Evolutionary conservation across 768 basidiomycete genomes (phyloP).

Genomic region (Sutorius australiensis): DNA sequence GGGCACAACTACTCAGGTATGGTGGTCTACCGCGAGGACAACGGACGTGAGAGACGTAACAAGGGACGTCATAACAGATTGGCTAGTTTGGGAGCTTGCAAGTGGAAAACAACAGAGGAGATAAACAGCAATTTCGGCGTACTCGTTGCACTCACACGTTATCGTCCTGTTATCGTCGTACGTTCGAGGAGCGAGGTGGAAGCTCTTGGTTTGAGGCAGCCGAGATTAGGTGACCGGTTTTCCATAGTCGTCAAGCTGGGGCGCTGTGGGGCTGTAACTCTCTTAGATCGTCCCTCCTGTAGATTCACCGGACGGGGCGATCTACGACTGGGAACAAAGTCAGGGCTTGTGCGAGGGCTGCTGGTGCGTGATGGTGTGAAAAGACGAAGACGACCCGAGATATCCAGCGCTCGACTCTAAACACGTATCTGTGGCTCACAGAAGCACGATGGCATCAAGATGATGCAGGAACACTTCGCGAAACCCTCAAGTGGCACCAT

Average conservation of each 20-base stretch:
- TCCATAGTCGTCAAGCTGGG: neutral
- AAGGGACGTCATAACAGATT: no score
- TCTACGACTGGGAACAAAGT: neutral
- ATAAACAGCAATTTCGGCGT: neutral
- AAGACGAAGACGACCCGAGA: neutral
- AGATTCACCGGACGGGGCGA: neutral
- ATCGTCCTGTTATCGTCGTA: neutral
- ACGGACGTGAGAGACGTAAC: conserved; percentile 2
- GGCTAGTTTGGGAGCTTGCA: neutral
- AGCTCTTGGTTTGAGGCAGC: neutral
- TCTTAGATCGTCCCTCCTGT: neutral
- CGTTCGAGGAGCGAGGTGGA: neutral
- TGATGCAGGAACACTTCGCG: neutral
- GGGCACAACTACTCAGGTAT: conserved; percentile 5
- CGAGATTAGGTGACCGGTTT: neutral
- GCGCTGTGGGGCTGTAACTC: neutral
- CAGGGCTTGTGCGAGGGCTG: neutral
- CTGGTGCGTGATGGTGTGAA: neutral
- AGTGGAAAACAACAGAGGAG: neutral
- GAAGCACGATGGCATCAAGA: neutral
- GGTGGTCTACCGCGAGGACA: conserved; percentile 5
- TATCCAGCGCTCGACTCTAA: neutral
- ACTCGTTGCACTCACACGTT: neutral
- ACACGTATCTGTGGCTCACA: neutral
- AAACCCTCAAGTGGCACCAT: neutral